Evolutionary conservation across 306 rosid genomes (phyloP).

Genomic region (Luffa aegyptiaca): DNA sequence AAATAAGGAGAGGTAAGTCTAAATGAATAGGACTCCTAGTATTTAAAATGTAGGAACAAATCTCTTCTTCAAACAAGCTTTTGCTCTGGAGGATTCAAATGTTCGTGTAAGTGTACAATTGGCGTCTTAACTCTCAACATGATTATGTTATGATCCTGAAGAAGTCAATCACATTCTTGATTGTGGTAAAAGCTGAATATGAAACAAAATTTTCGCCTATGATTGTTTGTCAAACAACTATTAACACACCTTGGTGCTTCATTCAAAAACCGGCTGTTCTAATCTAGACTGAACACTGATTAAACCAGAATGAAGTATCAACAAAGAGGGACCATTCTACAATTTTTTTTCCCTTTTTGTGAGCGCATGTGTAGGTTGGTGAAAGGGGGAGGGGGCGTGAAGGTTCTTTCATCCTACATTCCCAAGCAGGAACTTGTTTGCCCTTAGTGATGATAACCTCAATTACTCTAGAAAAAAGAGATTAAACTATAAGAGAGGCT

Average conservation of each 20-base stretch:
- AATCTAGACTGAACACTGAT: background rate
- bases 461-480: background rate
- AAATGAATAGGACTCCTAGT: background rate
- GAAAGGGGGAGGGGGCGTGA: background rate
- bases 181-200: background rate
- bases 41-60: background rate
- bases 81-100: background rate
- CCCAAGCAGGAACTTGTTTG: background rate
- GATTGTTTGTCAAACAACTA: background rate
- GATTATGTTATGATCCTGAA: background rate
- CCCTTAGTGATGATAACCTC: background rate
- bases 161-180: slow-evolving; percentile 2
- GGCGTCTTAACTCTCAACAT: background rate
- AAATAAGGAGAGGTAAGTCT: background rate
- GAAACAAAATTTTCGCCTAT: background rate
- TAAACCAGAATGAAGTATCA: background rate
- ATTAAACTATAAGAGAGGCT: background rate
- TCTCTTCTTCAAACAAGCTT: background rate
- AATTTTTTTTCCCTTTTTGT: background rate
- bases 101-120: background rate
- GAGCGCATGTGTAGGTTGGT: background rate
- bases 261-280: background rate
- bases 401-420: background rate
- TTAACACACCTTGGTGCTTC: background rate
- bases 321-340: background rate